phyloP scores from a whole-genome alignment of 441 rosid species.

The Isatis lusitanica region DNA sequence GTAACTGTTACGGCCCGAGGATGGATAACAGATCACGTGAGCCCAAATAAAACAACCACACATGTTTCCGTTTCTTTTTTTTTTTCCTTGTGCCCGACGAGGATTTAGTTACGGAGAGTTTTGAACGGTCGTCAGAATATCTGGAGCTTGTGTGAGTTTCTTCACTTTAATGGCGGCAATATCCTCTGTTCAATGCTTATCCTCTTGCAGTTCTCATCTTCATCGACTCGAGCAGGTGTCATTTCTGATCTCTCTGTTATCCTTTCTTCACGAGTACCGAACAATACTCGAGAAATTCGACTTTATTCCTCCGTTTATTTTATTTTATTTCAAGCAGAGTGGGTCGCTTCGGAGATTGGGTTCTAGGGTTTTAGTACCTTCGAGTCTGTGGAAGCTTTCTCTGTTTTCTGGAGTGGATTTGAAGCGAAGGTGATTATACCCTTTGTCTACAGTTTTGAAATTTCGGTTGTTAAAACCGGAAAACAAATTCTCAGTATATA shows the following conservation, averaged over 20 bases:
- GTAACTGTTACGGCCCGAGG: background rate
- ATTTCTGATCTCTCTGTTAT: background rate
- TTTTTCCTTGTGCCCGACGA: background rate
- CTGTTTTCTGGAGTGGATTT: slow-evolving; percentile 23
- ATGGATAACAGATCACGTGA: background rate
- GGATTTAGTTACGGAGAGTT: slow-evolving; percentile 39
- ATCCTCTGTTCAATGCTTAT: slow-evolving; percentile 30
- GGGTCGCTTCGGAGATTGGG: slow-evolving; percentile 38
- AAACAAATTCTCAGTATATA: background rate
- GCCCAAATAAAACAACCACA: background rate
- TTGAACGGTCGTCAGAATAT: slow-evolving; percentile 40
- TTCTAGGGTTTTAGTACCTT: slow-evolving; percentile 25
- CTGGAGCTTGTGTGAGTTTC: slow-evolving; percentile 9
- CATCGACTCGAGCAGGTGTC: slow-evolving; percentile 33
- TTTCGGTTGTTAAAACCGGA: background rate
- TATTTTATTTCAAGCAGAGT: slow-evolving; percentile 23
- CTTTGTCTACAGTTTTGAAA: background rate
- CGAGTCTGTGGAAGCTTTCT: slow-evolving; percentile 29
- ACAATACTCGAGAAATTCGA: background rate
- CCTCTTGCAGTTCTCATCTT: slow-evolving; percentile 24
- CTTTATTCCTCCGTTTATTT: slow-evolving; percentile 8
- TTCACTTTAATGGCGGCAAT: slow-evolving; percentile 46
- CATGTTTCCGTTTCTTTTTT: background rate
- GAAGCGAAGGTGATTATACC: slow-evolving; percentile 44
- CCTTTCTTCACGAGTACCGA: background rate